These are phyloP conservation scores for Boletus rufocinnamomeus DNA, from an alignment of 768 basidiomycete genomes.

Conservation along the genomic window DNA sequence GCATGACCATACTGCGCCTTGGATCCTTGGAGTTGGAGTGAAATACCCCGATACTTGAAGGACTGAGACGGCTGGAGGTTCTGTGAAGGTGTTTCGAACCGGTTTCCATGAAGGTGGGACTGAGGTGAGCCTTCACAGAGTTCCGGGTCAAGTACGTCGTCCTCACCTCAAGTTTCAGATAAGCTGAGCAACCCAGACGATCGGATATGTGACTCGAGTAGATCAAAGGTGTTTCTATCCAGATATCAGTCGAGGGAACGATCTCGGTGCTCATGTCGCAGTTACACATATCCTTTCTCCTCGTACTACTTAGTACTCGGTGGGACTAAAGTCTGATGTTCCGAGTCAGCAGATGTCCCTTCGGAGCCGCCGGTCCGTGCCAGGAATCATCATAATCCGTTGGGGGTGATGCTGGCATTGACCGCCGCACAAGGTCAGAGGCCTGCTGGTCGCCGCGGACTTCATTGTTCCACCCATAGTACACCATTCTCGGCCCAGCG, in stretches of 20 bases:
- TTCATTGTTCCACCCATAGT: conserved; percentile 55
- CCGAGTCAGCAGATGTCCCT: not conserved
- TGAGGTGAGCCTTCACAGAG: conserved; percentile 1
- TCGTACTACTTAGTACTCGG: too few species aligned
- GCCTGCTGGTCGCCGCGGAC: conserved; percentile 63
- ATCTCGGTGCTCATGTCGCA: conserved; percentile 9
- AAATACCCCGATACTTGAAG: conserved; percentile 77
- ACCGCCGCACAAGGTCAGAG: not conserved
- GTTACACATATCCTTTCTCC: not conserved
- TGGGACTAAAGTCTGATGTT: not conserved
- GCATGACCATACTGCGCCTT: conserved; percentile 50
- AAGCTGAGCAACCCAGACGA: conserved; percentile 50
- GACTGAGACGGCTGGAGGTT: conserved; percentile 73
- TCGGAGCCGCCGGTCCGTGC: conserved; percentile 1
- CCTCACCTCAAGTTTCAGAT: conserved; percentile 73
- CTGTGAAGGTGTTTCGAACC: conserved; percentile 39
- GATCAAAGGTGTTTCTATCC: conserved; percentile 67
- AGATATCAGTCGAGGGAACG: conserved; percentile 35
- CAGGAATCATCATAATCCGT: not conserved
- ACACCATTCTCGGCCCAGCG: conserved; percentile 47
- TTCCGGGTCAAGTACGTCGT: not conserved
- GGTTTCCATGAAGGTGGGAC: not conserved
- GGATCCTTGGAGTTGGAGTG: conserved; percentile 57
- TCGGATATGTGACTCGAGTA: conserved; percentile 60
- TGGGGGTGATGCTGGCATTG: not conserved